Evolutionary conservation across 257 asterid species (phyloP), one percentile per base, ranked within the genome.

Genomic region (Solanum clarkiae): DNA sequence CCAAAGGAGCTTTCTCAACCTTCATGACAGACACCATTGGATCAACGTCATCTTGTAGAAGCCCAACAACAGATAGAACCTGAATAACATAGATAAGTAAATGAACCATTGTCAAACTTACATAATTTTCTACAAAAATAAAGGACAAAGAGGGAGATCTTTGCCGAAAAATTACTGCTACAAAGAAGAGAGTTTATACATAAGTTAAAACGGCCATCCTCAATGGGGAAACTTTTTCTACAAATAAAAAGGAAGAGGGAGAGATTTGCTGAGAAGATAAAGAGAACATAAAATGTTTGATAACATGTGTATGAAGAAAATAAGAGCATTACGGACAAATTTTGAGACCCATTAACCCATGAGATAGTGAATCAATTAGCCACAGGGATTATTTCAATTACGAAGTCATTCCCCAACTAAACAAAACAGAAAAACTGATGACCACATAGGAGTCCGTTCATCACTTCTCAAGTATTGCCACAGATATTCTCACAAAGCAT

Each of bases 21-120:
- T 95, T 95, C 99, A 94, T 95, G n/a, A 95, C 98, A 15, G 99
- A 95, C 49, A 95, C 99, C 98, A 94, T 93, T 74, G 98, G 99
- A 68, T 95, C 99, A 13, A 94, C 98, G 5, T 94, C 99, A 87
- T 95, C 98, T 88, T 95, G 99, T 65, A 95, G 97, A 87, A 95
- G 94, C 80, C 99, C 98, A 77, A 94, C 97, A 82, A 95, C 99
- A 80, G 99, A 95, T 74, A 94, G 98, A 79, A 95, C 98, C 98
- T 95, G 93, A 84, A 90, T 5, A 5, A 26, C 5, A 66, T 47
- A 22, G 60, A 47, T 8, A 75, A 47, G 82, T 75, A 49, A 13
- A 75, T 45, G 60, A 49, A 2, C 44, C 62, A 49, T 44, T 9
- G 14, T 24, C 62, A 75, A 12, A 74, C 56, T 74, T 74, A n/a